phyloP scores from a whole-genome alignment of 306 rosid species.

The Alnus glutinosa region DNA sequence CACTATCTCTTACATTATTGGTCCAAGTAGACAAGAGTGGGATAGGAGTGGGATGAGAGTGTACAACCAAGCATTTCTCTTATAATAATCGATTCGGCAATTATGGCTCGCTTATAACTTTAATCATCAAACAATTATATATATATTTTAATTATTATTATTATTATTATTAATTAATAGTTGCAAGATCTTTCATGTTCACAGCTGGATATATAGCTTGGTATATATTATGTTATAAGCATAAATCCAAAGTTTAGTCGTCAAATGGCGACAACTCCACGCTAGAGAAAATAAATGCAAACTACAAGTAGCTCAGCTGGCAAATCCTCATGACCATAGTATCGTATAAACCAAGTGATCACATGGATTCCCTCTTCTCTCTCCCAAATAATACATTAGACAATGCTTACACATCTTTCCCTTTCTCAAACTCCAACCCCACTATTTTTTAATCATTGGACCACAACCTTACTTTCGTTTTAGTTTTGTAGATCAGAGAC shows the following conservation, averaged over 20 bases:
- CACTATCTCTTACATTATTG: no score
- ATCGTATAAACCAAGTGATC: constrained; percentile 41
- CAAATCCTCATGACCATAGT: constrained; percentile 48
- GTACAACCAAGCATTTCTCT: no score
- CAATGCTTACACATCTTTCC: constrained; percentile 36
- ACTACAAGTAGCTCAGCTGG: constrained; percentile 41
- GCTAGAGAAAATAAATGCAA: constrained; percentile 41
- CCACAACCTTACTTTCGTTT: constrained; percentile 37
- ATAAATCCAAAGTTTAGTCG: constrained; percentile 29
- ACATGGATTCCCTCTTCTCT: constrained; percentile 58
- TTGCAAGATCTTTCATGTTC: constrained; percentile 15
- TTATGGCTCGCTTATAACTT: no score
- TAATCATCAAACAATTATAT: no score
- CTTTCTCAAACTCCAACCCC: constrained; percentile 48
- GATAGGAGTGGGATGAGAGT: no score
- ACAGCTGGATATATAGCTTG: constrained; percentile 5
- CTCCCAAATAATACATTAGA: constrained; percentile 33
- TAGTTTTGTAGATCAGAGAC: constrained; percentile 10
- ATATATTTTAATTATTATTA: background rate
- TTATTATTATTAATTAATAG: background rate
- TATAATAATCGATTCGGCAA: no score
- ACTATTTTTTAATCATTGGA: constrained; percentile 29
- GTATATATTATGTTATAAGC: constrained; percentile 28
- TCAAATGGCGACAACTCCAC: constrained; percentile 47
- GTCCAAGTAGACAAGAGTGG: no score